Evolutionary conservation across 1,139 yeast species (phyloP), one percentile per base, ranked within the genome.

Genomic region (Hansenula lynferdii): DNA sequence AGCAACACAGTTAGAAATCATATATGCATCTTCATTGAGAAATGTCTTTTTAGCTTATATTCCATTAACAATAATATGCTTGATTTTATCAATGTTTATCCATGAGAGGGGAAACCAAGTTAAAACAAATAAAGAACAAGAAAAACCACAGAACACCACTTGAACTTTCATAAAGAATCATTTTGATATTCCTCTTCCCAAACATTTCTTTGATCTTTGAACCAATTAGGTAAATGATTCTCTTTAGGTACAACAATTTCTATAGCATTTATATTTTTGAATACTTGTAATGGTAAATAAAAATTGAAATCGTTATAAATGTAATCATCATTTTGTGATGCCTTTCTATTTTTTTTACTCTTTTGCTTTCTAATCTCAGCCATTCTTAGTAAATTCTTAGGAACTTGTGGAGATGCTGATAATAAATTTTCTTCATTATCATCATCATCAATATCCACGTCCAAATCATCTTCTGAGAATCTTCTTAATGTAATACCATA

Each of bases 211-310:
- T 31, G 34, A 23, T 10, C 9, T 18, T n/a, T 64, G 50, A 84
- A 84, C 96, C 96, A 86, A 3, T 60, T 67, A 0, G 95, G 95
- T 25, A 86, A 65, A 36, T 72, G 67, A 22, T 66, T 62, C 41
- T 79, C 85, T 4, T 72, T 65, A 0, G 95, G 95, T 8, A 85
- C 65, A 40, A 66, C 66, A 37, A 83, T 61, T 16, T 55, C 53
- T 15, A 70, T 54, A 3, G 50, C 37, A 3, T 50, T 50, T 7
- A 48, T 49, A 4, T 43, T 36, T 26, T 42, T 41, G 45, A 64
- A 68, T 9, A 40, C 42, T 2, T 45, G 43, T 9, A 40, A 45
- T 6, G 58, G 47, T 10, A 44, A 34, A 35, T 57, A 57, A 31
- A 56, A 56, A 18, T 34, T 38, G 31, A 42, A 35, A 19, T 26